Evolutionary conservation across 2,329 filamentous ascomycete genomes (phyloP).

Genomic region (Tolypocladium ovalisporum): DNA sequence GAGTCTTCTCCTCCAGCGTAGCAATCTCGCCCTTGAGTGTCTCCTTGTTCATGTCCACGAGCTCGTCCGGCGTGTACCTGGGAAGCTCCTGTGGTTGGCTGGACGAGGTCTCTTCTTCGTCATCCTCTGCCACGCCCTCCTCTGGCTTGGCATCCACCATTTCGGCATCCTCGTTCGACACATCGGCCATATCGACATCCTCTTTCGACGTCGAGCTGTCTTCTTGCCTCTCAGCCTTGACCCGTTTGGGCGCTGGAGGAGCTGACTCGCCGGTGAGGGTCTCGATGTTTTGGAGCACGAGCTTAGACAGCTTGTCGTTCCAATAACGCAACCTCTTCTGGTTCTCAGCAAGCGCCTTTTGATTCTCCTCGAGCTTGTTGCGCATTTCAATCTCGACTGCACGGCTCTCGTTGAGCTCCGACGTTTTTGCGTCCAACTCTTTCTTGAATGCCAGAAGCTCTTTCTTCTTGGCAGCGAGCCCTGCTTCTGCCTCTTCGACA

Average conservation of each 20-base stretch:
- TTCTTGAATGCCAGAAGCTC: conserved; percentile 70
- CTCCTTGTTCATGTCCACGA: conserved; percentile 54
- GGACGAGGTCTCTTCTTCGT: conserved; percentile 14
- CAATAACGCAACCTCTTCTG: conserved; percentile 76
- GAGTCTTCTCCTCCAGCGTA: conserved; percentile 56
- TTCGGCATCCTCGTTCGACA: conserved; percentile 12
- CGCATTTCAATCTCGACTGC: conserved; percentile 95
- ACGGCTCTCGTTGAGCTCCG: conserved; percentile 79
- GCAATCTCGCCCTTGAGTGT: conserved; percentile 51
- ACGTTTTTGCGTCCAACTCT: conserved; percentile 75
- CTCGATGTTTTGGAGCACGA: conserved; percentile 70
- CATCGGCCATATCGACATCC: conserved; percentile 22
- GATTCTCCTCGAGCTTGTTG: conserved; percentile 93
- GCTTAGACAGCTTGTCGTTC: conserved; percentile 80
- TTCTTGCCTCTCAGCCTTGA: conserved; percentile 13
- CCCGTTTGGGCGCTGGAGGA: conserved; percentile 14
- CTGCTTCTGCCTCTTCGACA: conserved; percentile 74
- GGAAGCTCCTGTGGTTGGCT: conserved; percentile 52
- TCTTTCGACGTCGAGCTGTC: conserved; percentile 13
- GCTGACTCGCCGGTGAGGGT: conserved; percentile 42
- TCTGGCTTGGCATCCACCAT: conserved; percentile 12
- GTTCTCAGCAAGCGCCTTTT: conserved; percentile 79
- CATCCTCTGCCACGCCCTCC: conserved; percentile 5
- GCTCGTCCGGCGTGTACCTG: conserved; percentile 62
- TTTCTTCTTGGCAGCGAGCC: conserved; percentile 66